A percentile compares a stretch with the other conserved stretches of the same genome.
Conservation (phyloP, 208 protist genomes). For the Willaertia magna region DNA sequence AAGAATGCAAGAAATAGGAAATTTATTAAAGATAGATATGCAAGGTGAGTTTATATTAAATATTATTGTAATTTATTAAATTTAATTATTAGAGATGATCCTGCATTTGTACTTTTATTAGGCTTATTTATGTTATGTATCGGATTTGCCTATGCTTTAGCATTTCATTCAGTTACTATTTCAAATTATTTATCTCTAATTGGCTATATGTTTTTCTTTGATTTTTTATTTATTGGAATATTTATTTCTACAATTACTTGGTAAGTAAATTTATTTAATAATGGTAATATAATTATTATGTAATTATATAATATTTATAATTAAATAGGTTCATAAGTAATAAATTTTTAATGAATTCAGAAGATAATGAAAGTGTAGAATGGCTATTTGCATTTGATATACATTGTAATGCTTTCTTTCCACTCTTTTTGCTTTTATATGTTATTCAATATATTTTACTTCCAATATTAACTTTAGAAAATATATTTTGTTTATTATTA, state of each 20-base stretch:
- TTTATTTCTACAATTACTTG: constrained; percentile 40
- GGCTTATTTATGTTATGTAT: constrained; percentile 28
- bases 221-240: constrained; percentile 41
- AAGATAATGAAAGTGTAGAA: constrained; percentile 34
- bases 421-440: constrained; percentile 41
- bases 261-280: background rate
- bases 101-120: constrained; percentile 49
- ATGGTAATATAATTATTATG: background rate
- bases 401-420: constrained; percentile 61
- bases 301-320: background rate
- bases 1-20: constrained; percentile 5
- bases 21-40: background rate
- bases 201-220: constrained; percentile 38
- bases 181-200: constrained; percentile 21
- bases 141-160: constrained; percentile 15
- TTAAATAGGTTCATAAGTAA: constrained; percentile 4
- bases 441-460: constrained; percentile 43
- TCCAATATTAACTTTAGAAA: constrained; percentile 25
- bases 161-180: constrained; percentile 14
- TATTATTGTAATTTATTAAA: no score
- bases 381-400: constrained; percentile 58
- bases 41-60: no score
- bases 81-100: no score
- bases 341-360: background rate
- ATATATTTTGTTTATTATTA: constrained; percentile 10